Conservation (phyloP, 2,329 filamentous ascomycete genomes). For the Stemphylium lycopersici region DNA sequence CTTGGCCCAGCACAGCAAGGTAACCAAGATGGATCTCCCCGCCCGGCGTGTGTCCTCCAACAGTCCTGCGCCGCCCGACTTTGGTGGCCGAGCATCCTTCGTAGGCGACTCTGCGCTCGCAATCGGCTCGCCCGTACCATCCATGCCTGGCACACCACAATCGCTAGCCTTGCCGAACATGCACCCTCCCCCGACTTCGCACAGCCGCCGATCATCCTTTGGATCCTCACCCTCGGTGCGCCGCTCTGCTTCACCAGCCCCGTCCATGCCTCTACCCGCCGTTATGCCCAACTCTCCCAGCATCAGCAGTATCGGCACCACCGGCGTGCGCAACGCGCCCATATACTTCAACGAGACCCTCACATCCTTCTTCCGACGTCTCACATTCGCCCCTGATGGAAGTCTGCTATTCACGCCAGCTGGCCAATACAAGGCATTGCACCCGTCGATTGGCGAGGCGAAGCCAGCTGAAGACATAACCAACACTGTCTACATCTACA, state of each 20-base stretch:
- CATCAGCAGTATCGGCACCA: slow-evolving; percentile 59
- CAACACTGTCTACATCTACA: slow-evolving; percentile 99
- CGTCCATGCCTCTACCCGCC: slow-evolving; percentile 89
- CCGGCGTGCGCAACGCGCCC: slow-evolving; percentile 75
- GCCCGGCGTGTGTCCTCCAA: slow-evolving; percentile 86
- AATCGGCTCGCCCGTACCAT: slow-evolving; percentile 82
- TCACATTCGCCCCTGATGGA: slow-evolving; percentile 95
- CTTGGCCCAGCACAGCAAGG: slow-evolving; percentile 75
- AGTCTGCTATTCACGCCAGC: slow-evolving; percentile 93
- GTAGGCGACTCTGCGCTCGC: slow-evolving; percentile 59
- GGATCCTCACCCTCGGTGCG: slow-evolving; percentile 76
- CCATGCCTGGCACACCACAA: slow-evolving; percentile 90
- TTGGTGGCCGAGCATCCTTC: slow-evolving; percentile 70
- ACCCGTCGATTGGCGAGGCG: slow-evolving; percentile 68
- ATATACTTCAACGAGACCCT: slow-evolving; percentile 97
- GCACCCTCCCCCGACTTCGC: slow-evolving; percentile 92
- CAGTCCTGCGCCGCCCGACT: slow-evolving; percentile 89
- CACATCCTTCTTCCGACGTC: slow-evolving; percentile 92
- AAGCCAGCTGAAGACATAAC: slow-evolving; percentile 85
- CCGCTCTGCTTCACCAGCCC: slow-evolving; percentile 89
- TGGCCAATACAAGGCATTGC: slow-evolving; percentile 88
- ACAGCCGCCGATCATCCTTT: slow-evolving; percentile 94
- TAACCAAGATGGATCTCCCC: slow-evolving; percentile 93
- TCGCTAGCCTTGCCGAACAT: slow-evolving; percentile 82
- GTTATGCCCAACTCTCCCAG: slow-evolving; percentile 96